Percentiles rank a stretch among this genome's conserved stretches.
Conservation (phyloP, 2,329 filamentous ascomycete genomes). For the Pseudocercospora vitis region DNA sequence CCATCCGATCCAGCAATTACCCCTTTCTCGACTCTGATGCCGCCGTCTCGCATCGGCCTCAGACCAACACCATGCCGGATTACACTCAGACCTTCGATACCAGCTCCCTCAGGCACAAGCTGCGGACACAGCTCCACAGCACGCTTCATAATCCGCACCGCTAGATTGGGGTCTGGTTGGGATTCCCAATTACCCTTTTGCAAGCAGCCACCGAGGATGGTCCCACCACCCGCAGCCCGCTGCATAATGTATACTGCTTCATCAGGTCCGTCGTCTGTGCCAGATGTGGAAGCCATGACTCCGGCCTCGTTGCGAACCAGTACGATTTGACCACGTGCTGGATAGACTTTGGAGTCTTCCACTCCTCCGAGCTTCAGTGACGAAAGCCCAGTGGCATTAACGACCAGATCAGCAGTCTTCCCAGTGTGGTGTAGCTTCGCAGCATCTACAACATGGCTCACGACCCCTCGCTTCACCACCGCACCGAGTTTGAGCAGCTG, state of each 20-base stretch:
- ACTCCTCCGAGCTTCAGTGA: slow-evolving; percentile 79
- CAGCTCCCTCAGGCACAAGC: slow-evolving; percentile 61
- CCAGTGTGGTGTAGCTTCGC: slow-evolving; percentile 59
- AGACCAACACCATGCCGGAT: slow-evolving; percentile 81
- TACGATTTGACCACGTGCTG: slow-evolving; percentile 79
- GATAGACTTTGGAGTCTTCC: slow-evolving; percentile 68
- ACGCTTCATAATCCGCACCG: slow-evolving; percentile 81
- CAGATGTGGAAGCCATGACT: slow-evolving; percentile 68
- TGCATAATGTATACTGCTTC: slow-evolving; percentile 82
- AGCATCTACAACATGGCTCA: slow-evolving; percentile 71
- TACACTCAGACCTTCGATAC: slow-evolving; percentile 71
- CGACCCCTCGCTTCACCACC: slow-evolving; percentile 47
- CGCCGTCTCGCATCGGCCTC: slow-evolving; percentile 70
- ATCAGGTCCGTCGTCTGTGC: slow-evolving; percentile 69
- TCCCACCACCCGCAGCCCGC: slow-evolving; percentile 75
- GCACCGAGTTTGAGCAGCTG: slow-evolving; percentile 76
- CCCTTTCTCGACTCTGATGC: slow-evolving; percentile 74
- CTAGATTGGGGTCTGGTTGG: slow-evolving; percentile 75
- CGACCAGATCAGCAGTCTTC: slow-evolving; percentile 62
- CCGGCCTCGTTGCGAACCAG: slow-evolving; percentile 76
- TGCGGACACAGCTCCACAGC: slow-evolving; percentile 63
- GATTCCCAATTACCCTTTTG: slow-evolving; percentile 78
- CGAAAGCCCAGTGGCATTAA: slow-evolving; percentile 83
- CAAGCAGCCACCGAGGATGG: slow-evolving; percentile 82
- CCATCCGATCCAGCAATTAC: slow-evolving; percentile 53